Evolutionary conservation across 129 eudicot genomes (phyloP), one percentile per base, ranked within the genome.

Genomic region (Escallonia herrerae): DNA sequence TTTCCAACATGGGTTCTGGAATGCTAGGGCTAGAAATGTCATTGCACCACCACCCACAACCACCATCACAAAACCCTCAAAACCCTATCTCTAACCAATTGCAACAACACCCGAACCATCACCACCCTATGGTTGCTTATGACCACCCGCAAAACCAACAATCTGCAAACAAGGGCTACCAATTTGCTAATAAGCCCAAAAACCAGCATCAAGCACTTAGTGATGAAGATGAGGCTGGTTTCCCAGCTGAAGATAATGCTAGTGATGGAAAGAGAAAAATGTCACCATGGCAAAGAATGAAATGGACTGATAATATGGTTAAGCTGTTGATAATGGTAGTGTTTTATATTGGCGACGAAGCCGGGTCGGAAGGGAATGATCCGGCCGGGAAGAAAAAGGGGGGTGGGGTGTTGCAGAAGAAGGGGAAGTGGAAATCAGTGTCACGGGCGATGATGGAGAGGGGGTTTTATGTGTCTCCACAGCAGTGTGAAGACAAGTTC

Each of bases 341-440:
- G 53, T 85, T 67, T 56, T 87, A 87, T 47, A 77, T 87, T 37
- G 97, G 95, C 22, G 97, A 87, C 72, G 96, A 91, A 9, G 90
- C 47, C 22, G 83, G 73, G 14, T 64, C 87, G 9, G 95, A 87
- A 15, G 77, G 65, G 40, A 77, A 72, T 15, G 76, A 74, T 40
- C 75, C 77, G 10, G 33, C 33, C 33, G 74, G 71, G 65, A 86
- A 90, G 64, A 83, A 82, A 73, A 76, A 78, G 56, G 66, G 77
- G 47, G 74, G 74, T 12, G 87, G 84, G 53, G 80, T 78, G 13
- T 63, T 87, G 76, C 98, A 91, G 87, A 91, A 91, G 77, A 91
- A 91, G 63, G 98, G 98, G 58, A 91, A 91, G 43, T 91, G 98
- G 98, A 91, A 91, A 68, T 91, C 97, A 40, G 97, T 91, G 54